Base-by-base conservation (phyloP, 2,329 filamentous ascomycete species). In the Stachybotrys chartarum region DNA sequence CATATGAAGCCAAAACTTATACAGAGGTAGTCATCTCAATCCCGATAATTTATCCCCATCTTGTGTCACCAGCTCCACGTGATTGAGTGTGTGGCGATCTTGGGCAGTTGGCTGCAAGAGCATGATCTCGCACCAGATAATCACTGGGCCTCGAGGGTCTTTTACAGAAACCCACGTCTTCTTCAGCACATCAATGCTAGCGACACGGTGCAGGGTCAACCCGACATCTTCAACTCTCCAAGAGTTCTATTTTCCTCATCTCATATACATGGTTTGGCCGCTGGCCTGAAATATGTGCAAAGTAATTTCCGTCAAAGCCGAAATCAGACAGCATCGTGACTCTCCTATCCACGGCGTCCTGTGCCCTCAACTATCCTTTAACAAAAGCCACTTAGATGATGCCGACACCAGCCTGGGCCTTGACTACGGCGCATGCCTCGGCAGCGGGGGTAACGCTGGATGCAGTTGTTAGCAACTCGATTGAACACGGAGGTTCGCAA, bases 391-490 rank as follows among this genome's bases (percentile, higher is more conserved):
- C 31, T 30, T 18, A 30, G 53, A 55, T 49, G 42, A 52, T 39
- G 24, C 57, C 57, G 44, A 56, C 55, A 47, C 62, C 62, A 32
- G 58, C 62, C 14, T 55, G 35, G 3, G 59, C 24, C 57, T 60
- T 60, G 45, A 64, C 58, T 17, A 56, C 54, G 30, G 30, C 55
- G 51, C 62, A 64, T 17, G 63, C 52, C 24, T 59, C 60, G 35
- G 55, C 58, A 14, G 57, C 61, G 30, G 58, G 54, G 24, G 66
- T 67, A 8, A 62, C 61, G 48, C 63, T 68, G 51, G 64, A 75
- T 61, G 75, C 66, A 42, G 52, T 75, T 77, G 56, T 74, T 69
- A 53, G 32, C 14, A 12, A 32, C 16, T 8, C n/a, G 45, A 42
- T 44, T 47, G 3, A 12, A 6, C 14, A 11, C 48, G 24, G 30